phyloP scores from a whole-genome alignment of 129 eudicot species.

The Pseudognaphalium luteoalbum region DNA sequence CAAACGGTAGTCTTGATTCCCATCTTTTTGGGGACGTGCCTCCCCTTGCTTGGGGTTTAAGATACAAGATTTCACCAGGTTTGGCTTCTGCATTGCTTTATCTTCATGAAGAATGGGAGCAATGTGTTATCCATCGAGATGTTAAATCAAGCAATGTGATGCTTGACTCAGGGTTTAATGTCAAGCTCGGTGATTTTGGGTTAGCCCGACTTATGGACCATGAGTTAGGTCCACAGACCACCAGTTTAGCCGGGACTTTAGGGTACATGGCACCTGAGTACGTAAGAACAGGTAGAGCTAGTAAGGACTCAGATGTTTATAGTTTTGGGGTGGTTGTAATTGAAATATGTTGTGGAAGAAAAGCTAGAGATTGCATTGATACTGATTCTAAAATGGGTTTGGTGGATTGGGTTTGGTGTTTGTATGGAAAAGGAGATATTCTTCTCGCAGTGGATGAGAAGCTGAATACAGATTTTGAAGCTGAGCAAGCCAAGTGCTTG shows the following conservation, averaged over 20 bases:
- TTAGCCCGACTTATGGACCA: constrained; percentile 63
- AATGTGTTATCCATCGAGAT: constrained; percentile 66
- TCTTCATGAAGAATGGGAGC: constrained; percentile 65
- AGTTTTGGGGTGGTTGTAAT: constrained; percentile 57
- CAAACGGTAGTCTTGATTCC: constrained; percentile 56
- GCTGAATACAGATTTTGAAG: constrained; percentile 34
- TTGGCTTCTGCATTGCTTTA: constrained; percentile 60
- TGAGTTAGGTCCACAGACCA: constrained; percentile 48
- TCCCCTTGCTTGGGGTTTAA: constrained; percentile 45
- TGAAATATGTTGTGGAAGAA: constrained; percentile 48
- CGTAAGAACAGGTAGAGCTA: constrained; percentile 43
- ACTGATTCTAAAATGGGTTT: constrained; percentile 29
- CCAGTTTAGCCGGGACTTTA: constrained; percentile 50
- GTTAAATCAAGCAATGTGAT: constrained; percentile 65
- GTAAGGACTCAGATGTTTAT: constrained; percentile 56
- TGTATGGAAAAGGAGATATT: constrained; percentile 32
- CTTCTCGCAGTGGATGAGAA: constrained; percentile 36
- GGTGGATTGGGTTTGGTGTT: constrained; percentile 46
- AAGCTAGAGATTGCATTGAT: constrained; percentile 24
- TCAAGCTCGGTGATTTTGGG: constrained; percentile 72
- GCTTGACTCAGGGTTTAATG: constrained; percentile 59
- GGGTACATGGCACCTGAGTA: constrained; percentile 67
- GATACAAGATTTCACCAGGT: constrained; percentile 53
- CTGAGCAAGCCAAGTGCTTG: constrained; percentile 43
- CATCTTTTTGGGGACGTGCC: constrained; percentile 43